These are phyloP conservation scores for Candida incommunis DNA, from an alignment of 805 yeast genomes.

Conservation along the genomic window DNA sequence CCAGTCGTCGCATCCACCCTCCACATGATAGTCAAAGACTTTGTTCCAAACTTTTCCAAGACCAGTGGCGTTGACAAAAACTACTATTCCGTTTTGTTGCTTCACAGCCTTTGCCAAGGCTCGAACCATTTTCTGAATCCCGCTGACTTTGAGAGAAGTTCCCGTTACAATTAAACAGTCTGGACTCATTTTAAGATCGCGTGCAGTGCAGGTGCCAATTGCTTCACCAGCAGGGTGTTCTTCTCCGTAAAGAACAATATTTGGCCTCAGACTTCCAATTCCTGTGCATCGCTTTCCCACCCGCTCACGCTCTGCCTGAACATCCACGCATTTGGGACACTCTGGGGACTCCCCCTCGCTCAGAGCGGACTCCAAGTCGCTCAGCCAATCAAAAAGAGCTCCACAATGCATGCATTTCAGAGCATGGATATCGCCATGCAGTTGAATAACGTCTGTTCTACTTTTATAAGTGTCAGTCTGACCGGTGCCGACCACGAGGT, in stretches of 20 bases:
- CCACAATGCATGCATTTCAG: conserved; percentile 67
- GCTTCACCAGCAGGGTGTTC: conserved; percentile 77
- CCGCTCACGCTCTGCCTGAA: conserved; percentile 39
- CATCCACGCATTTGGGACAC: conserved; percentile 54
- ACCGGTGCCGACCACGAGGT: conserved; percentile 43
- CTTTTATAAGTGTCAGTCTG: conserved; percentile 36
- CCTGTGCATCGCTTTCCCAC: conserved; percentile 66
- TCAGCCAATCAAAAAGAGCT: conserved; percentile 45
- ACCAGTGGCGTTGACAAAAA: conserved; percentile 60
- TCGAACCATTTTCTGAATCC: conserved; percentile 67
- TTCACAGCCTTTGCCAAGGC: conserved; percentile 56
- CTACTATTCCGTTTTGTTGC: conserved; percentile 53
- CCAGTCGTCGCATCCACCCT: conserved; percentile 75
- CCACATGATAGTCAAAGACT: conserved; percentile 64
- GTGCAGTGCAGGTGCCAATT: conserved; percentile 54
- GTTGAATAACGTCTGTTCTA: conserved; percentile 58
- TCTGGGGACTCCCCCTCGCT: conserved; percentile 58
- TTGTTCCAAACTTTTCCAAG: conserved; percentile 50
- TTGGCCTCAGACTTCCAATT: conserved; percentile 72
- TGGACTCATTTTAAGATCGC: conserved; percentile 49
- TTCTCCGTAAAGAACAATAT: conserved; percentile 86
- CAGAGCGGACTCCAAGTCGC: conserved; percentile 31
- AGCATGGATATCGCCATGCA: conserved; percentile 77
- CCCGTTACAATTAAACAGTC: conserved; percentile 82
- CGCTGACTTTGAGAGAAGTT: conserved; percentile 82